Conservation (phyloP, 441 rosid species). For the Capsella rubella region DNA sequence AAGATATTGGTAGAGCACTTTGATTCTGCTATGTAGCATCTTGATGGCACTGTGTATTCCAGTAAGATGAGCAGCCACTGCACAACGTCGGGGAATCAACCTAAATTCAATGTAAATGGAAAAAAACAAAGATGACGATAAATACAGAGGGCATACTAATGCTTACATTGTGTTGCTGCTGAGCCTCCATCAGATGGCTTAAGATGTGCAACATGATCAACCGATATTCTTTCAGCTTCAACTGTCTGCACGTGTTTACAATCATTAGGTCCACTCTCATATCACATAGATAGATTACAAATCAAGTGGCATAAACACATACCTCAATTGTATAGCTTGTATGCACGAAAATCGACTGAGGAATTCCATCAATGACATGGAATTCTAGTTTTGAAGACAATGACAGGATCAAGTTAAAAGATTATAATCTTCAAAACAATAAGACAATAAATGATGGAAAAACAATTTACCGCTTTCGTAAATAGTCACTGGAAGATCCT, state of each 20-base stretch:
- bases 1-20: slow-evolving; percentile 89
- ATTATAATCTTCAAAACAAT: not conserved
- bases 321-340: slow-evolving; percentile 93
- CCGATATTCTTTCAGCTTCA: slow-evolving; percentile 93
- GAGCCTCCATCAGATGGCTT: slow-evolving; percentile 98
- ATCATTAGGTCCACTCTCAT: not conserved
- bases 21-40: slow-evolving; percentile 92
- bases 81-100: not conserved
- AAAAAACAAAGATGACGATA: not conserved
- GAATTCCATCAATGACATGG: slow-evolving; percentile 88
- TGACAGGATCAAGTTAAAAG: slow-evolving; percentile 8
- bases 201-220: slow-evolving; percentile 97
- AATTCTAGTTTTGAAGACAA: slow-evolving; percentile 60
- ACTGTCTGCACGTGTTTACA: slow-evolving; percentile 64
- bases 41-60: slow-evolving; percentile 96
- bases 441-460: not conserved
- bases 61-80: slow-evolving; percentile 98
- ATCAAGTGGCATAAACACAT: slow-evolving; percentile 16
- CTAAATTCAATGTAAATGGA: not conserved
- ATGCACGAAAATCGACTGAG: slow-evolving; percentile 78
- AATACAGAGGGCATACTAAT: not conserved
- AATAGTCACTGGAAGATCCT: slow-evolving; percentile 89
- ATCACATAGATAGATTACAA: not conserved
- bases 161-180: slow-evolving; percentile 86
- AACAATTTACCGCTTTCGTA: slow-evolving; percentile 74